Percentiles rank a stretch among this genome's conserved stretches.
Evolutionary conservation across 164 flowering plant species (phyloP).

Genomic region (Platanus orientalis): DNA sequence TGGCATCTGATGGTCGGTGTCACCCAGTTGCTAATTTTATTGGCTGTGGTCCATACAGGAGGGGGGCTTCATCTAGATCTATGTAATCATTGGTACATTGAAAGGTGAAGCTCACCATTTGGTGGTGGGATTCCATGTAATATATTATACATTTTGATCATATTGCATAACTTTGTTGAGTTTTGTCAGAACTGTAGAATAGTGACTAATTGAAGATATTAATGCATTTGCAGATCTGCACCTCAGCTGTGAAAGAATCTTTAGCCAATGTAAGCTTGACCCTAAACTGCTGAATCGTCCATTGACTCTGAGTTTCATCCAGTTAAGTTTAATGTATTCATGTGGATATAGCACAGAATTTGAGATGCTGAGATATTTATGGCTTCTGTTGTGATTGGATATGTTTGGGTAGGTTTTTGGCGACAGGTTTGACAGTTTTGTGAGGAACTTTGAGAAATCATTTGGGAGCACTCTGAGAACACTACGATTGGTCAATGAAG

Average conservation of each 20-base stretch:
- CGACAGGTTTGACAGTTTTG: conserved; percentile 59
- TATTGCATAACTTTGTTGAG: neutral
- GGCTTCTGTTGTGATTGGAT: conserved; percentile 14
- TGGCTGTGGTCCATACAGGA: conserved; percentile 4
- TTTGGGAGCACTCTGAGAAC: conserved; percentile 81
- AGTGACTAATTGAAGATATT: conserved; percentile 7
- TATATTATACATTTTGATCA: neutral
- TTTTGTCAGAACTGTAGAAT: neutral
- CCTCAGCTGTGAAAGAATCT: conserved; percentile 74
- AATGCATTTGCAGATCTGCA: conserved; percentile 57
- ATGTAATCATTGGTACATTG: conserved; percentile 6
- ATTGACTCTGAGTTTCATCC: conserved; percentile 18
- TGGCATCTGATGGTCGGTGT: conserved; percentile 5
- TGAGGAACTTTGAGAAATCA: conserved; percentile 68
- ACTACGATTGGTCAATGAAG: conserved; percentile 47
- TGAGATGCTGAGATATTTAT: conserved; percentile 10
- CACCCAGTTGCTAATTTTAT: conserved; percentile 1
- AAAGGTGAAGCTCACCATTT: conserved; percentile 11
- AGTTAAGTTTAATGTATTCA: conserved; percentile 17
- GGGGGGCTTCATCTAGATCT: neutral
- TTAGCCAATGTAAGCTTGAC: conserved; percentile 73
- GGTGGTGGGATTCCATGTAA: conserved; percentile 1
- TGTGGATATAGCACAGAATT: neutral
- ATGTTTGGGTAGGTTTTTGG: conserved; percentile 64
- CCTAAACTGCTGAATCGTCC: conserved; percentile 18